Evolutionary conservation across 2,329 filamentous ascomycete genomes (phyloP).

Genomic region (Decorospora gaudefroyi): DNA sequence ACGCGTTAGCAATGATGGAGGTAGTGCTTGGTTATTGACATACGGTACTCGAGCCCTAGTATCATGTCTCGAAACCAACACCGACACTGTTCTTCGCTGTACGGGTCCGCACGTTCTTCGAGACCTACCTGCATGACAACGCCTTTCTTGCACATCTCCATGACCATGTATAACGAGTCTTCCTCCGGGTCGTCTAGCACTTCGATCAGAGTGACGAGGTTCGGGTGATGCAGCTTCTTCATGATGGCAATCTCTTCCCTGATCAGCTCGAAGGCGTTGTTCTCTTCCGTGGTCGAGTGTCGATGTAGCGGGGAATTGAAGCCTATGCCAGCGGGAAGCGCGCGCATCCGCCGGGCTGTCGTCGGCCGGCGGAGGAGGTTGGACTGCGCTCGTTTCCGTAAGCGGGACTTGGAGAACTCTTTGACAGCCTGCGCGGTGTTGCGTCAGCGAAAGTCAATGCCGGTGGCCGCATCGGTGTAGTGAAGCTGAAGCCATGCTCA

Average conservation of each 20-base stretch:
- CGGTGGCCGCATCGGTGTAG: too few species aligned
- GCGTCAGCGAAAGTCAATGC: conserved; percentile 37
- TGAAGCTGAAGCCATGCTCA: conserved; percentile 60
- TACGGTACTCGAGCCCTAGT: conserved; percentile 88
- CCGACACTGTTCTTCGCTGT: conserved; percentile 78
- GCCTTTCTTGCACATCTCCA: conserved; percentile 98
- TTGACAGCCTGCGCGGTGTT: conserved; percentile 75
- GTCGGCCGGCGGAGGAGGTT: conserved; percentile 74
- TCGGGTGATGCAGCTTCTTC: conserved; percentile 96
- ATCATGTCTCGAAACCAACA: conserved; percentile 96
- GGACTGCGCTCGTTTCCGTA: conserved; percentile 88
- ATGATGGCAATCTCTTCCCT: conserved; percentile 97
- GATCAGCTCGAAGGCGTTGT: conserved; percentile 82
- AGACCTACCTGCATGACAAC: conserved; percentile 95
- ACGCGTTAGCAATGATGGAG: conserved; percentile 21
- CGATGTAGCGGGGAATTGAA: conserved; percentile 69
- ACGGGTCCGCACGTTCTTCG: conserved; percentile 80
- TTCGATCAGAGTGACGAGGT: conserved; percentile 90
- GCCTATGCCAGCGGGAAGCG: conserved; percentile 57
- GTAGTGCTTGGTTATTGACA: conserved; percentile 44
- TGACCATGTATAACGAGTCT: conserved; percentile 96
- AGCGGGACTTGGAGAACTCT: conserved; percentile 90
- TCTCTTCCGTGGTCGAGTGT: conserved; percentile 61
- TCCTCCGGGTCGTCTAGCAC: conserved; percentile 94
- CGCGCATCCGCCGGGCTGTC: conserved; percentile 57